phyloP scores from a whole-genome alignment of 768 basidiomycete species.

The Leucocoprinus sp. region DNA sequence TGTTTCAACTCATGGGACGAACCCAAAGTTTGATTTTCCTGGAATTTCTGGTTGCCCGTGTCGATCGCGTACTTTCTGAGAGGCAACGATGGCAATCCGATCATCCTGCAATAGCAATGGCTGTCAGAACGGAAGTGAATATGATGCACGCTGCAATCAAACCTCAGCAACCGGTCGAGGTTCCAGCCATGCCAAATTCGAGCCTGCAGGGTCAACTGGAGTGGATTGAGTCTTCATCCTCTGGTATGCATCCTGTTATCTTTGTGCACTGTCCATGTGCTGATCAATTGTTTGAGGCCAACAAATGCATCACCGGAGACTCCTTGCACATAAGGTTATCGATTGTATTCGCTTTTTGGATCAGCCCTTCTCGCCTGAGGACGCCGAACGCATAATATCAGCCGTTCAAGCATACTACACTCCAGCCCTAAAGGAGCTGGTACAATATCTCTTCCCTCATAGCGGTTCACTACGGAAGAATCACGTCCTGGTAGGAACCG shows the following conservation, averaged over 20 bases:
- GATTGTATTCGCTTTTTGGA: constrained; percentile 1
- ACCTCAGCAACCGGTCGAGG: background rate
- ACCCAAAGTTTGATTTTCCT: constrained; percentile 36
- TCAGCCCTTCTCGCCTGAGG: background rate
- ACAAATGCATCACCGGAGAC: background rate
- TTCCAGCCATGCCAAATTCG: background rate
- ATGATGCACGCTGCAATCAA: constrained; percentile 11
- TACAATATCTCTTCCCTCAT: constrained; percentile 5
- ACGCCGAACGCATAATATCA: background rate
- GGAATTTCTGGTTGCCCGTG: constrained; percentile 22
- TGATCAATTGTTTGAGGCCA: background rate
- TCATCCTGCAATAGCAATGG: constrained; percentile 26
- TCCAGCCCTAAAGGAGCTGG: background rate
- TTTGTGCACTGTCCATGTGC: background rate
- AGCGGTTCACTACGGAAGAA: constrained; percentile 4
- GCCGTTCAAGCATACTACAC: background rate
- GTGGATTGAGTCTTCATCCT: background rate
- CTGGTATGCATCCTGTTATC: background rate
- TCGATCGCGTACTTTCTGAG: constrained; percentile 26
- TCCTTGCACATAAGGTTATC: background rate
- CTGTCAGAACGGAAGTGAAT: constrained; percentile 15
- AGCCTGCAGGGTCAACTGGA: background rate
- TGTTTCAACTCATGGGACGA: constrained; percentile 50
- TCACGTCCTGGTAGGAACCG: constrained; percentile 1
- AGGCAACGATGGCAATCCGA: constrained; percentile 21